Evolutionary conservation across 2,329 filamentous ascomycete genomes (phyloP).

Genomic region (Ilyonectria robusta): DNA sequence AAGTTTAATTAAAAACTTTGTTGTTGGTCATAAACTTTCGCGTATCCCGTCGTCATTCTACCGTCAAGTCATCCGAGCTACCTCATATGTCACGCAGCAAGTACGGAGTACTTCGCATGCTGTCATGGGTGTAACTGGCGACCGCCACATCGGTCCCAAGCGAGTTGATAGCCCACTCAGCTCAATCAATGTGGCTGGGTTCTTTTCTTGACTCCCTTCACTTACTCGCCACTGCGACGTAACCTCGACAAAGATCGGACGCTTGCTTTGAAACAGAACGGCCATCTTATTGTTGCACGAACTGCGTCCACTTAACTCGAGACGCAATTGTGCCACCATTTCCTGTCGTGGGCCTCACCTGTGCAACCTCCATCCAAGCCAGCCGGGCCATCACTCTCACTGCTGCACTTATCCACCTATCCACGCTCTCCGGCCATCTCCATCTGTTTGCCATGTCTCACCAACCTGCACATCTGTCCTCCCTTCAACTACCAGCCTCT

Average conservation of each 20-base stretch:
- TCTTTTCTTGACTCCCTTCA: constrained; percentile 9
- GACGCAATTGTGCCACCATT: constrained; percentile 17
- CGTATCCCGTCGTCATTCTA: neutral
- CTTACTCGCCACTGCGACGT: constrained; percentile 8
- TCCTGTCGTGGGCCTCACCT: neutral
- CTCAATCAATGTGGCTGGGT: constrained; percentile 29
- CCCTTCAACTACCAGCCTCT: constrained; percentile 5
- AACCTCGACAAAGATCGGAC: neutral
- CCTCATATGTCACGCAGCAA: constrained; percentile 10
- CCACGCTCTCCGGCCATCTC: neutral
- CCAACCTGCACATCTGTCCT: constrained; percentile 11
- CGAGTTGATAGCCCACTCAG: neutral
- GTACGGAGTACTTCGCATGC: neutral
- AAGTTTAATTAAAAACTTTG: neutral
- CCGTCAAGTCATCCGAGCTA: neutral
- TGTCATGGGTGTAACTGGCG: constrained; percentile 6
- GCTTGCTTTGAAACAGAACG: constrained; percentile 16
- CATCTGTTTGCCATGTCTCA: constrained; percentile 9
- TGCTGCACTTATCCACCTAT: constrained; percentile 1
- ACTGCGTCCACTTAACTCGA: neutral
- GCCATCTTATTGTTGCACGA: constrained; percentile 14
- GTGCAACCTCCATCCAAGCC: constrained; percentile 9
- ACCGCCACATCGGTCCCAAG: constrained; percentile 10
- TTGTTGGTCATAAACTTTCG: neutral
- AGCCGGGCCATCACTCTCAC: constrained; percentile 1